Base-by-base conservation (phyloP, 805 yeast species). In the Metschnikowia arizonensis region DNA sequence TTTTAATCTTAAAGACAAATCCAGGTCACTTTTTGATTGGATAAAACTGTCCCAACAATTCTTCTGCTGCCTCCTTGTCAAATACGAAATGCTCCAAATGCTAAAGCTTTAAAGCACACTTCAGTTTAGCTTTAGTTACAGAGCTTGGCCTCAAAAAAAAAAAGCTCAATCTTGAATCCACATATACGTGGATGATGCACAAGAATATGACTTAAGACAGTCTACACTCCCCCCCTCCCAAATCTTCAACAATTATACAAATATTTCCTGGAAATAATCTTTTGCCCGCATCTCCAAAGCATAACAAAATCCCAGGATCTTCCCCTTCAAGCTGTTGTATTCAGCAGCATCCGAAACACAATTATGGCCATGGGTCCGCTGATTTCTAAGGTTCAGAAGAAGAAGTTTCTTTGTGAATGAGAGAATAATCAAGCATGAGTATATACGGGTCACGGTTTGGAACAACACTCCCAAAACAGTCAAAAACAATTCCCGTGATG, bases 351-450 rank as follows among this genome's bases (percentile, higher is more conserved):
- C 64, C 33, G 57, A 63, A 35, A 59, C 60, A n/a, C 61, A 57
- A 24, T 48, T 56, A 29, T 55, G 45, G 19, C 55, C 60, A 38
- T 56, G 49, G 36, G 44, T 52, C n/a, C 58, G 53, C 40, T 55
- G 59, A 33, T 60, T 64, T 25, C 47, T 54, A 15, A 56, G 43
- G 14, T 57, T 54, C 48, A 63, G 73, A 47, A 74, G 72, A 43
- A 82, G 61, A 54, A 85, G 66, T 48, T 74, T 76, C 53, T 74
- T 78, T 35, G 81, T 76, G 59, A 82, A 85, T 2, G 88, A 76
- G 1, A 82, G 58, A 19, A 84, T 56, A 10, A 83, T 70, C 49
- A 79, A 63, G 33, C 79, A 77, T 63, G 81, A 83, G 63, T 85
- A 85, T 19, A 81, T 42, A 53, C 90, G 73, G 12, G 73, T 47